These are phyloP conservation scores for Fusarium sp. DNA, from an alignment of 2,329 filamentous ascomycete genomes.

Conservation along the genomic window DNA sequence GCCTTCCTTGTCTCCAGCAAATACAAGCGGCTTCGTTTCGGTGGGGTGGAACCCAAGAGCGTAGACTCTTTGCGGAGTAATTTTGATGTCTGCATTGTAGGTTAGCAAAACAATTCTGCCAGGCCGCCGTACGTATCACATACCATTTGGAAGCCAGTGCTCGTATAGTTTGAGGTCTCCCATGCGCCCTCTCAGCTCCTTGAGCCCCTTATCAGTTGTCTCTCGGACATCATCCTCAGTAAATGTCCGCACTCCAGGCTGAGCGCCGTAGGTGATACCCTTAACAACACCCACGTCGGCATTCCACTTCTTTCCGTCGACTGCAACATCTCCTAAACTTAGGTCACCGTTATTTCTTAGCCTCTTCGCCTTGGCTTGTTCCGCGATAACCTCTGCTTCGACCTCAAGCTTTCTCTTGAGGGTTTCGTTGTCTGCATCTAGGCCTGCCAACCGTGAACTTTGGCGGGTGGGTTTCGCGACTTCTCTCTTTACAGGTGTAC, in stretches of 20 bases:
- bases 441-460: constrained; percentile 69
- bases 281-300: constrained; percentile 74
- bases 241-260: constrained; percentile 87
- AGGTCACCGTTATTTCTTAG: constrained; percentile 68
- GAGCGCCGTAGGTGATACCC: constrained; percentile 72
- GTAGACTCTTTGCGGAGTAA: constrained; percentile 89
- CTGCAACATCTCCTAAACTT: constrained; percentile 79
- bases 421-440: constrained; percentile 61
- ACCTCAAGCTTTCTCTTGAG: constrained; percentile 65
- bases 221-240: constrained; percentile 84
- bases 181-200: constrained; percentile 81
- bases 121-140: constrained; percentile 40
- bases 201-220: constrained; percentile 81
- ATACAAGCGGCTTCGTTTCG: constrained; percentile 85
- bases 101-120: constrained; percentile 1
- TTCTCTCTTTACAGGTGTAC: constrained; percentile 62
- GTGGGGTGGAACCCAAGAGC: constrained; percentile 90
- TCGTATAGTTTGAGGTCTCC: constrained; percentile 83
- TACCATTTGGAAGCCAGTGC: constrained; percentile 83
- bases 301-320: constrained; percentile 83
- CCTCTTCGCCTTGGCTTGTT: constrained; percentile 68
- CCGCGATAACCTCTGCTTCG: constrained; percentile 59
- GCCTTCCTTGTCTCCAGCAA: constrained; percentile 94
- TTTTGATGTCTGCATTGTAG: constrained; percentile 78
- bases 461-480: constrained; percentile 64